Base-by-base conservation (phyloP, 83 land plant genomes). In the Picea mariana region DNA sequence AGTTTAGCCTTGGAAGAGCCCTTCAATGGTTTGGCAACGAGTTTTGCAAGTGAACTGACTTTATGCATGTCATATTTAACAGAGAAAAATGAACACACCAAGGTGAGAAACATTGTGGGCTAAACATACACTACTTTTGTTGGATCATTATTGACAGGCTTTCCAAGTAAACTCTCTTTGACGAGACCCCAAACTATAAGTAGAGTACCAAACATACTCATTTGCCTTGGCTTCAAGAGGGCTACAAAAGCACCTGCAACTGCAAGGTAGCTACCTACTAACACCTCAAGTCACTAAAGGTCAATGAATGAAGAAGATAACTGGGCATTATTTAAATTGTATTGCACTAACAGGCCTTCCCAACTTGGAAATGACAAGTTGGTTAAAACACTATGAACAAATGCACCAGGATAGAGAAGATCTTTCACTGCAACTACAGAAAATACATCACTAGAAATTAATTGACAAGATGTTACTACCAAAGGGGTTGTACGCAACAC, bases 161-260 rank as follows among this genome's bases (percentile, higher is more conserved):
- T 96, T 44, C 86, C 85, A 27, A 96, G 85, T 24, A 96, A 73
- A 47, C 93, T 94, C 77, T 94, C 99, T 86, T 95, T 94, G 79
- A 96, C 87, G 40, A 96, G 92, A 67, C 99, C 99, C 96, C 97
- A 96, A 2, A 88, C 91, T 24, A 93, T 44, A 24, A 96, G 85
- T 63, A 96, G 93, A 12, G 92, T 93, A 11, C 99, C 99, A 82
- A 96, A 95, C 97, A 96, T 84, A 92, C 92, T 93, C n/a, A n/a
- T n/a, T n/a, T n/a, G n/a, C n/a, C n/a, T n/a, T n/a, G n/a, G n/a
- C n/a, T n/a, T n/a, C n/a, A 95, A 9, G 3, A 96, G 80, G 49
- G 93, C 90, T n/a, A 92, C 88, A n/a, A 92, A 68, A 13, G 98
- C 89, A 20, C 99, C 97, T 23, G 97, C 99, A 27, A 94, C 94